Percentiles rank a stretch among this genome's conserved stretches.
Conservation (phyloP, 345 rosid genomes). For the Acer yangbiense region DNA sequence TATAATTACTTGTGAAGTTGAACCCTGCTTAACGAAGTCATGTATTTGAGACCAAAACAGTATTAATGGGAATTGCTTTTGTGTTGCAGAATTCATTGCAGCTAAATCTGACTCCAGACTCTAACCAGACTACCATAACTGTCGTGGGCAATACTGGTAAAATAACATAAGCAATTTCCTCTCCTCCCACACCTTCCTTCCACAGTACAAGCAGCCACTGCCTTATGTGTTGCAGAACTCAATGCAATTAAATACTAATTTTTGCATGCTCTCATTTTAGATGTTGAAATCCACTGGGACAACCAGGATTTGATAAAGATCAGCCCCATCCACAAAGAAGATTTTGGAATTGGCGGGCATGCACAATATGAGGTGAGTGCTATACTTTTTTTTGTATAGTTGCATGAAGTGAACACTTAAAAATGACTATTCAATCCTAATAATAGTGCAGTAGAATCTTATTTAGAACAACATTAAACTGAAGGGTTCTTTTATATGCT, state of each 20-base stretch:
- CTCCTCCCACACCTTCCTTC: not conserved
- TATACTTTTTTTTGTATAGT: not conserved
- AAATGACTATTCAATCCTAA: not conserved
- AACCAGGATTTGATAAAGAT: slow-evolving; percentile 45
- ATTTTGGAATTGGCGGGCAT: slow-evolving; percentile 58
- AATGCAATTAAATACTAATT: not conserved
- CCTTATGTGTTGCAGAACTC: not conserved
- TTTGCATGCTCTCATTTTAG: slow-evolving; percentile 35
- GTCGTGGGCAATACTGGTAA: slow-evolving; percentile 85
- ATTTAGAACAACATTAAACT: not conserved
- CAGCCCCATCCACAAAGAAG: slow-evolving; percentile 54
- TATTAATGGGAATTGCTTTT: slow-evolving; percentile 13
- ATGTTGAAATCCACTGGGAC: slow-evolving; percentile 68
- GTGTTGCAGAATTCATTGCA: slow-evolving; percentile 50
- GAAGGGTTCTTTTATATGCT: not conserved
- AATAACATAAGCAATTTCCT: not conserved
- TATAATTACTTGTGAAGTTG: slow-evolving; percentile 4
- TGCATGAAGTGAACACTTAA: not conserved
- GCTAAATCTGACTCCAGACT: slow-evolving; percentile 64
- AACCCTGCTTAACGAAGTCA: not conserved
- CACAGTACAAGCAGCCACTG: no score
- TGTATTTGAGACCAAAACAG: not conserved
- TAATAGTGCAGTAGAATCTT: not conserved
- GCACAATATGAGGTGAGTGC: slow-evolving; percentile 64
- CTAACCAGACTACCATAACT: slow-evolving; percentile 61